Evolutionary conservation across 1,139 yeast genomes (phyloP), one percentile per base, ranked within the genome.

Genomic region (Eremothecium coryli): DNA sequence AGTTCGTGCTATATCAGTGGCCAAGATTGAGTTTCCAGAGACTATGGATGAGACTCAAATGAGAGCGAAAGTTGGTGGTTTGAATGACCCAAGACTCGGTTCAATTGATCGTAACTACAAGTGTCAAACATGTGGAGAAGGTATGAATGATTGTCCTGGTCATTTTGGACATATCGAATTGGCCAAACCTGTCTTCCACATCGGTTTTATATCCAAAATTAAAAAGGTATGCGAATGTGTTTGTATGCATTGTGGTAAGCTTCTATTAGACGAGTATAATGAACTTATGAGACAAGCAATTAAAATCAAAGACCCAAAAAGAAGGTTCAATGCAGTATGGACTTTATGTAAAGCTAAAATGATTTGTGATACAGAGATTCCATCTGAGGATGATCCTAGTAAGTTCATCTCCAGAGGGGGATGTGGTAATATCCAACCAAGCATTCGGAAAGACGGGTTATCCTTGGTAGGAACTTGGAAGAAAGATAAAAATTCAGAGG

Each of bases 41-140:
- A 90, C 96, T 15, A 90, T 90, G 94, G 98, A 93, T 61, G 97
- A 88, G 62, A 75, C 95, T 24, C 86, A 95, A 40, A 82, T 82
- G 56, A 79, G 84, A 46, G 97, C 97, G 31, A 77, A 96, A 58
- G 88, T 86, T 48, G 97, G 96, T 41, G 99, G 99, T 42, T 69
- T 93, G 46, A 88, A 88, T 57, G 98, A 93, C 58, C 97, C 98
- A 39, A 77, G 97, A 51, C 69, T 93, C 44, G 99, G 99, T 36
- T 84, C 97, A 8, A 90, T 90, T 49, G 99, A 93, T 62, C 77
- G 98, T 60, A 88, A 86, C 59, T 82, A 82, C 70, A 84, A 85
- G 65, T 90, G 99, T 70, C 97, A 88, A 67, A 90, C 99, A 22
- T 90, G 99, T 70, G 94, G 95, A 53, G 98, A 90, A 62, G 95